Conservation (phyloP, 768 basidiomycete species). For the Suillus luteus region DNA sequence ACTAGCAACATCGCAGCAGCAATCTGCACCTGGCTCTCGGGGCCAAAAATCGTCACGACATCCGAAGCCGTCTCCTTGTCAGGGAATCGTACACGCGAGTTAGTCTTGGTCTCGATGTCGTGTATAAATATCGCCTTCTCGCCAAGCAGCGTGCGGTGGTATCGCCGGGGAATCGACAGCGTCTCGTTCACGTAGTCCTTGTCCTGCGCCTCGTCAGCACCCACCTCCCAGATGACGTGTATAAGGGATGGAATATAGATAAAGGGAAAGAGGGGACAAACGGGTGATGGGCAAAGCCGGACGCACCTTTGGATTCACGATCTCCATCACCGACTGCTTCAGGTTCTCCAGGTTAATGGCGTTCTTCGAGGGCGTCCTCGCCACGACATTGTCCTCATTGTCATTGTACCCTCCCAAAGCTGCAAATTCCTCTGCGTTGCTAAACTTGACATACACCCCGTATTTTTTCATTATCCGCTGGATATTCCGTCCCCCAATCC, state of each 20-base stretch:
- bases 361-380: constrained; percentile 98
- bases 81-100: constrained; percentile 89
- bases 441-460: constrained; percentile 99
- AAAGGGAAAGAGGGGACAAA: constrained; percentile 8
- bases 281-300: not conserved
- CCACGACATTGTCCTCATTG: constrained; percentile 98
- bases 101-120: constrained; percentile 96
- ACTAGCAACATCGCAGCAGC: constrained; percentile 95
- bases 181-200: constrained; percentile 96
- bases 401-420: constrained; percentile 93
- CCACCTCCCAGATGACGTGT: constrained; percentile 1
- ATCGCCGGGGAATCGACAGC: constrained; percentile 89
- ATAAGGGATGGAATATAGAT: not conserved
- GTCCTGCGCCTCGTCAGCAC: constrained; percentile 56
- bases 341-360: constrained; percentile 92
- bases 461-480: constrained; percentile 99
- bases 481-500: constrained; percentile 96
- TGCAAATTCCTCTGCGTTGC: constrained; percentile 96
- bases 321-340: constrained; percentile 96
- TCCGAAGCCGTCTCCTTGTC: constrained; percentile 95
- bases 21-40: constrained; percentile 95
- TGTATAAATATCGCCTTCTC: constrained; percentile 97
- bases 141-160: constrained; percentile 92
- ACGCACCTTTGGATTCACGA: constrained; percentile 91
- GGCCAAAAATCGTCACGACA: constrained; percentile 93